Base-by-base conservation (phyloP, 345 rosid genomes). In the Viola odorata region DNA sequence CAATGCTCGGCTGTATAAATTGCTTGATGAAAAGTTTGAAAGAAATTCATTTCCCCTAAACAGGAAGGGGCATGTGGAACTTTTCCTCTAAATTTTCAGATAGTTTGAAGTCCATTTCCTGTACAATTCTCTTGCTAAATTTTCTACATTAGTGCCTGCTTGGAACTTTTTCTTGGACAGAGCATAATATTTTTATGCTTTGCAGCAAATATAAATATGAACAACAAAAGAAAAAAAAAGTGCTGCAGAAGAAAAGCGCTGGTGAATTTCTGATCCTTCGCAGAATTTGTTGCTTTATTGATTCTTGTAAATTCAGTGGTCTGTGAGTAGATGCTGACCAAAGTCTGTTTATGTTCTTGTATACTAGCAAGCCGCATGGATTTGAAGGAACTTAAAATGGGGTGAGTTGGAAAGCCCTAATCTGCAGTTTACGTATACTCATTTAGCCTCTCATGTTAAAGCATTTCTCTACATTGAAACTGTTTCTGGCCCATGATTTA, bases 381-480 rank as follows among this genome's bases (percentile, higher is more conserved):
- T 72, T 70, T 84, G 77, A 88, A 88, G 78, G 96, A 86, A 73
- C 85, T 91, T 67, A 91, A 88, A 75, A 91, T 91, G 97, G 88
- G 98, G 98, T 89, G 66, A 71, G 63, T 48, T 45, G 50, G 60
- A 14, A 14, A 36, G 65, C 58, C 50, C 17, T 53, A 51, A 14
- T 16, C 14, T 61, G 49, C 38, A 47, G 37, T 42, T 50, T 41
- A 8, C 12, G 15, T 53, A 15, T 52, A 3, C 37, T 53, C 47
- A 13, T 32, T 14, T 37, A 41, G 3, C 14, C 38, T 53, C 41
- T 12, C 12, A 23, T 23, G 32, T 10, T 57, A 37, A 32, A 15
- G 8, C 12, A 12, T 66, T 42, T 9, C 41, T 14, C 50, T 14
- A 41, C 17, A 9, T 16, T 17, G 40, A 50, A 41, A 12, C 17